These are phyloP conservation scores for Penicillium herquei DNA, from an alignment of 495 filamentous ascomycete genomes.

Conservation along the genomic window DNA sequence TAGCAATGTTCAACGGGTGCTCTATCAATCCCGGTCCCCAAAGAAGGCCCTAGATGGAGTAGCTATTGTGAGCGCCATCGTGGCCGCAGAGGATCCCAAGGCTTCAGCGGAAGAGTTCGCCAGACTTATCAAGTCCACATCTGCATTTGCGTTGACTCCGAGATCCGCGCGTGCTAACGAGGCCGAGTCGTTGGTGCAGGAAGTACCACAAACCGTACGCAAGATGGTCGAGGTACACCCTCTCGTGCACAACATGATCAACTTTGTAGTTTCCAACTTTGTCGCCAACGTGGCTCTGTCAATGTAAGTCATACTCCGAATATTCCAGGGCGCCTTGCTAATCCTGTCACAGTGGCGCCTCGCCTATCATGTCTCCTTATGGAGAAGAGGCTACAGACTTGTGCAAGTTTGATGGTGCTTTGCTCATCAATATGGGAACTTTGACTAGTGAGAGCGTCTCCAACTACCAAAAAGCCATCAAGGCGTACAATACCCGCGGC, in stretches of 20 bases:
- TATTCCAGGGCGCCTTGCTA: neutral
- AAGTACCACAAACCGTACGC: conserved; percentile 56
- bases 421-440: conserved; percentile 96
- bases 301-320: conserved; percentile 42
- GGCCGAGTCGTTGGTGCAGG: conserved; percentile 37
- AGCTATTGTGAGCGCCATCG: conserved; percentile 87
- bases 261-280: conserved; percentile 89
- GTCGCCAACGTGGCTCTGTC: conserved; percentile 85
- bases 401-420: conserved; percentile 58
- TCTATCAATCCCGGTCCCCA: conserved; percentile 58
- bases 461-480: conserved; percentile 65
- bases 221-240: conserved; percentile 62
- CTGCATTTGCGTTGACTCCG: conserved; percentile 43
- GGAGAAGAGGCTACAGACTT: conserved; percentile 81
- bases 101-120: conserved; percentile 56
- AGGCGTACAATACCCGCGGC: conserved; percentile 73
- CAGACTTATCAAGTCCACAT: conserved; percentile 45
- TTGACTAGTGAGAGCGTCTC: conserved; percentile 66
- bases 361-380: conserved; percentile 91
- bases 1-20: conserved; percentile 68
- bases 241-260: conserved; percentile 95
- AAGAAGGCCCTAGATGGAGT: conserved; percentile 68
- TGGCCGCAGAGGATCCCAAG: conserved; percentile 65
- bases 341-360: conserved; percentile 57
- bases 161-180: conserved; percentile 24